phyloP scores from a whole-genome alignment of 768 basidiomycete species.

The Lactarius sp. region DNA sequence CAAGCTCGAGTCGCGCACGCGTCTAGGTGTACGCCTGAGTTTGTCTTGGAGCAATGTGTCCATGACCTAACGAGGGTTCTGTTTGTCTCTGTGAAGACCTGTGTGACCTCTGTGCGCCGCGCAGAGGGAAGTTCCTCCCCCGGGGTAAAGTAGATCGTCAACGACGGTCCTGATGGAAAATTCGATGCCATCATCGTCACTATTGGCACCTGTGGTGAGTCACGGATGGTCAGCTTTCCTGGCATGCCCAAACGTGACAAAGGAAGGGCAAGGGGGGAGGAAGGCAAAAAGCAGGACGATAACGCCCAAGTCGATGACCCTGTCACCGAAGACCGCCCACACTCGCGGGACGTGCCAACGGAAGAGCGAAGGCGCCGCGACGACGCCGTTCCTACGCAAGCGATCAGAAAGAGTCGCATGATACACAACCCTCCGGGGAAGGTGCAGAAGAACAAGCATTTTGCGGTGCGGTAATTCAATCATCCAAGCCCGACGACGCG shows the following conservation, averaged over 20 bases:
- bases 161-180: constrained; percentile 42
- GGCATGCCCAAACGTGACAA: constrained; percentile 40
- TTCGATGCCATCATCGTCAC: constrained; percentile 51
- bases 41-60: constrained; percentile 28
- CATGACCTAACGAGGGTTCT: constrained; percentile 20
- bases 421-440: constrained; percentile 21
- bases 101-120: constrained; percentile 3
- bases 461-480: constrained; percentile 41
- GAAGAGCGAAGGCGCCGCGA: not conserved
- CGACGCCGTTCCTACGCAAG: not conserved
- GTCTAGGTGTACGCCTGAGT: constrained; percentile 41
- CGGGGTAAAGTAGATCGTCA: constrained; percentile 42
- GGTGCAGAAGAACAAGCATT: constrained; percentile 31
- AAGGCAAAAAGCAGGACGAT: not conserved
- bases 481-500: constrained; percentile 42
- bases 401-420: constrained; percentile 5
- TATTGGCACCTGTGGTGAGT: constrained; percentile 47
- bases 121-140: not conserved
- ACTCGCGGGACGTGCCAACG: no score
- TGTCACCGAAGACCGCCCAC: not conserved
- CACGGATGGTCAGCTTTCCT: constrained; percentile 40
- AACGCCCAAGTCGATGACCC: not conserved
- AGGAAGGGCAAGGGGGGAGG: constrained; percentile 11
- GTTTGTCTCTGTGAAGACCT: not conserved
- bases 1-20: constrained; percentile 42